Evolutionary conservation across 2,329 filamentous ascomycete species (phyloP).

Genomic region (Fusarium sublunatum): DNA sequence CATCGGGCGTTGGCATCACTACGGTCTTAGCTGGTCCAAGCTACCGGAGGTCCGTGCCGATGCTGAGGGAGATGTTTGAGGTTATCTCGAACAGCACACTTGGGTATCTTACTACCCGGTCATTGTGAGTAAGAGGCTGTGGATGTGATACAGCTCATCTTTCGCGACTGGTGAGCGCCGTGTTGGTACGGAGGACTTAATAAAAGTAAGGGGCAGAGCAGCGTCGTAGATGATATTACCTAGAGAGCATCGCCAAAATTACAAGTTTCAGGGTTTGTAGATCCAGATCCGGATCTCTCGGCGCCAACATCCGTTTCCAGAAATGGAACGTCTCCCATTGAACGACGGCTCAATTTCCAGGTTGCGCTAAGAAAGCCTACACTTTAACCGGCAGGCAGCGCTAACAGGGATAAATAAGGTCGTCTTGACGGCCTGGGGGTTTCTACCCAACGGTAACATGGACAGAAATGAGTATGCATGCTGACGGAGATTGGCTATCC

Average conservation of each 20-base stretch:
- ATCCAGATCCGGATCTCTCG: background rate
- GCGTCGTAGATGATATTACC: too few relatives aligned
- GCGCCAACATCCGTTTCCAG: slow-evolving; percentile 13
- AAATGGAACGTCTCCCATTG: slow-evolving; percentile 25
- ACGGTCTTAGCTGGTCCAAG: slow-evolving; percentile 1
- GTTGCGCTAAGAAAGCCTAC: slow-evolving; percentile 2
- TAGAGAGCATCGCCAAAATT: background rate
- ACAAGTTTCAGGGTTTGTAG: background rate
- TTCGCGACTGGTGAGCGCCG: too few relatives aligned
- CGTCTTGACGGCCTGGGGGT: too few relatives aligned
- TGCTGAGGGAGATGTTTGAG: slow-evolving; percentile 3
- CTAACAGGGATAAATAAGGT: background rate
- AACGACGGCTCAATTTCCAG: slow-evolving; percentile 7
- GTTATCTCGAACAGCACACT: slow-evolving; percentile 1
- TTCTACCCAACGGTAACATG: too few relatives aligned
- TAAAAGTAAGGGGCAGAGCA: too few relatives aligned
- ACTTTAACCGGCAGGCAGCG: slow-evolving; percentile 23
- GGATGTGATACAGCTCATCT: too few relatives aligned
- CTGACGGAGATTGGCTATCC: background rate
- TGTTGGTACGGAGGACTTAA: too few relatives aligned
- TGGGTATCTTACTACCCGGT: too few relatives aligned
- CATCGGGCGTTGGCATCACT: slow-evolving; percentile 6
- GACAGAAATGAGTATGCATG: background rate
- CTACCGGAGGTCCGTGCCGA: slow-evolving; percentile 20
- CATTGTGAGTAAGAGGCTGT: too few relatives aligned